Percentiles rank a stretch among this genome's conserved stretches.
Conservation (phyloP, 805 yeast species). For the Wickerhamiella siamensis region DNA sequence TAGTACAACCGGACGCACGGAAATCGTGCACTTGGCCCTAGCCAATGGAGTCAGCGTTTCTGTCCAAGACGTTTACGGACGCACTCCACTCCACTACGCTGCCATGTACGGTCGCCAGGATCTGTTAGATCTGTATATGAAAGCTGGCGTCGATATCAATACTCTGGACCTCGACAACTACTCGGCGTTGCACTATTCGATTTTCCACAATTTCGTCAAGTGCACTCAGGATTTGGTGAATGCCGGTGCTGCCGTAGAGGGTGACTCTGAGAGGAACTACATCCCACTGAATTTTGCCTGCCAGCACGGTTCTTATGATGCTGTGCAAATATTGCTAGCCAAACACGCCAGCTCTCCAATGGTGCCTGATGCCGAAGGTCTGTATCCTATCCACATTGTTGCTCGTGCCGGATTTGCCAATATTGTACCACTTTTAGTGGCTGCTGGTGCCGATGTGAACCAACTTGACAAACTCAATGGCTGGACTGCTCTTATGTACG, state of each 20-base stretch:
- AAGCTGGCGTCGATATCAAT: conserved; percentile 26
- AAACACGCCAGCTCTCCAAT: conserved; percentile 27
- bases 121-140: conserved; percentile 31
- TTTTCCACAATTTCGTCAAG: conserved; percentile 48
- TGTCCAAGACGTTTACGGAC: conserved; percentile 34
- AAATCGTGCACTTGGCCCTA: conserved; percentile 23
- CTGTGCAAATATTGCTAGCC: conserved; percentile 48
- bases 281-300: conserved; percentile 70
- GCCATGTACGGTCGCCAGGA: conserved; percentile 38
- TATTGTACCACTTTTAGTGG: conserved; percentile 46
- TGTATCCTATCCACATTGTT: conserved; percentile 74
- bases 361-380: conserved; percentile 67
- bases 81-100: conserved; percentile 80
- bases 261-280: conserved; percentile 33
- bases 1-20: conserved; percentile 19
- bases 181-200: conserved; percentile 72
- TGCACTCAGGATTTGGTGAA: conserved; percentile 37
- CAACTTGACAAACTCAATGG: conserved; percentile 70
- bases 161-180: conserved; percentile 31
- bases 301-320: conserved; percentile 59
- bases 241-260: conserved; percentile 31
- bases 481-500: conserved; percentile 90
- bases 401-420: conserved; percentile 69
- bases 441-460: conserved; percentile 53
- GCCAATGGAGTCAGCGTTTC: conserved; percentile 20